Evolutionary conservation across 208 protist genomes (phyloP).

Genomic region (Wallacemonas rigidus): DNA sequence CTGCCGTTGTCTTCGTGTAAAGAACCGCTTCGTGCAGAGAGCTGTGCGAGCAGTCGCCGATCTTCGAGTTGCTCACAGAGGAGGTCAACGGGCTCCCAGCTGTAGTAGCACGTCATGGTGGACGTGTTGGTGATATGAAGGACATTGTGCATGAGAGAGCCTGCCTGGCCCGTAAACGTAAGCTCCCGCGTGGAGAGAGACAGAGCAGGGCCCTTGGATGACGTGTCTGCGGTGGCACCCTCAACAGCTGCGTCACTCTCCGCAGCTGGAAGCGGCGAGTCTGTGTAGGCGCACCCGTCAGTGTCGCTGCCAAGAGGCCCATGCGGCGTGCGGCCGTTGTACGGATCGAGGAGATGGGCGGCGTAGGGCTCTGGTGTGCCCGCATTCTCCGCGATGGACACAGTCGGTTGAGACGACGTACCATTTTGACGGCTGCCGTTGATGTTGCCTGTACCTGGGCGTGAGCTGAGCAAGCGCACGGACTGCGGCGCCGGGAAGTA

Average conservation of each 20-base stretch:
- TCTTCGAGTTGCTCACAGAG: conserved; percentile 31
- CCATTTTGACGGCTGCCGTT: conserved; percentile 1
- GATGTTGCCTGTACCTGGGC: conserved; percentile 14
- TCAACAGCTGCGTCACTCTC: too few species aligned
- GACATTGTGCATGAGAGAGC: conserved; percentile 60
- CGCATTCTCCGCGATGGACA: conserved; percentile 2
- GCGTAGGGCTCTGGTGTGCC: conserved; percentile 2
- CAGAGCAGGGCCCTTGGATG: conserved; percentile 28
- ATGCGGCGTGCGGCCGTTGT: background rate
- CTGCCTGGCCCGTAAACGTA: conserved; percentile 47
- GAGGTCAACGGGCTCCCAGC: conserved; percentile 53
- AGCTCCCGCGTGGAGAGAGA: conserved; percentile 63
- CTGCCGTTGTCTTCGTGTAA: background rate
- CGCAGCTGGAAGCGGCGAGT: too few species aligned
- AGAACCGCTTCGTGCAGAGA: background rate
- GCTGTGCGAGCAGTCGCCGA: conserved; percentile 2
- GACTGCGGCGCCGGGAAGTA: conserved; percentile 41
- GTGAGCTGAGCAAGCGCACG: conserved; percentile 29
- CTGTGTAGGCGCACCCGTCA: background rate
- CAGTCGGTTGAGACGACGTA: background rate
- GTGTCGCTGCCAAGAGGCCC: too few species aligned
- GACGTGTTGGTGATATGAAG: conserved; percentile 63
- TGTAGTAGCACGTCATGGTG: conserved; percentile 83
- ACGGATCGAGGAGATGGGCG: background rate
- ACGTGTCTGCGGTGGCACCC: background rate